A percentile compares a stretch with the other conserved stretches of the same genome.
Evolutionary conservation across 1,284 basidiomycete species (phyloP).

Genomic region (Phenoliferia sp.): DNA sequence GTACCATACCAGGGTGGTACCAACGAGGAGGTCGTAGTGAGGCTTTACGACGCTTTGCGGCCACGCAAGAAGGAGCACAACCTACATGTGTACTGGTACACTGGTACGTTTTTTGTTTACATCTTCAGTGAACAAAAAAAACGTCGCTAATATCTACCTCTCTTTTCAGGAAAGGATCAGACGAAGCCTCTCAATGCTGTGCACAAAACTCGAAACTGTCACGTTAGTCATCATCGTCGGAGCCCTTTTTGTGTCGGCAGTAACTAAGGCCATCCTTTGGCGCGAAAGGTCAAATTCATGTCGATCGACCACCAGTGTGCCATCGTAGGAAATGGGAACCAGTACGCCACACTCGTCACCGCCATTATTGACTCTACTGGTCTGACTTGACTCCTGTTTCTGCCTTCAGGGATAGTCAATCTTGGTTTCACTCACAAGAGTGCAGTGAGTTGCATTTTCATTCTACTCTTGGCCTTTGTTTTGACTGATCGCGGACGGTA

Average conservation of each 20-base stretch:
- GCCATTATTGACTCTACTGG: not conserved
- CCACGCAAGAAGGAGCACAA: constrained; percentile 51
- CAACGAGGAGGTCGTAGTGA: constrained; percentile 67
- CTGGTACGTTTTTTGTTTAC: constrained; percentile 1
- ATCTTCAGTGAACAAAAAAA: not conserved
- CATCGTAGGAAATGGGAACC: constrained; percentile 66
- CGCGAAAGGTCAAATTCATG: constrained; percentile 66
- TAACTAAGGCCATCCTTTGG: not conserved
- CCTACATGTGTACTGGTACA: constrained; percentile 63
- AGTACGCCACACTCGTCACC: constrained; percentile 41
- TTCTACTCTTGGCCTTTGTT: not conserved
- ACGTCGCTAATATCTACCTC: not conserved
- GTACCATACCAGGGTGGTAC: constrained; percentile 75
- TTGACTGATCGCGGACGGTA: constrained; percentile 36
- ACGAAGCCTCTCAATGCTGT: constrained; percentile 65
- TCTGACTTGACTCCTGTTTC: constrained; percentile 5
- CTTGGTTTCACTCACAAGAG: constrained; percentile 74
- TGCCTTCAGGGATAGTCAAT: constrained; percentile 53
- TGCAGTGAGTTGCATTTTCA: constrained; percentile 39
- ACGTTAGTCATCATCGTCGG: constrained; percentile 41
- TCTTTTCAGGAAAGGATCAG: constrained; percentile 59
- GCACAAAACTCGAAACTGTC: constrained; percentile 69
- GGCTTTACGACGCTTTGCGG: constrained; percentile 56
- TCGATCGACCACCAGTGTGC: constrained; percentile 64
- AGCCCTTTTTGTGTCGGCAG: constrained; percentile 26